phyloP scores from a whole-genome alignment of 1,284 basidiomycete species.

The Fomitopsis palustris region DNA sequence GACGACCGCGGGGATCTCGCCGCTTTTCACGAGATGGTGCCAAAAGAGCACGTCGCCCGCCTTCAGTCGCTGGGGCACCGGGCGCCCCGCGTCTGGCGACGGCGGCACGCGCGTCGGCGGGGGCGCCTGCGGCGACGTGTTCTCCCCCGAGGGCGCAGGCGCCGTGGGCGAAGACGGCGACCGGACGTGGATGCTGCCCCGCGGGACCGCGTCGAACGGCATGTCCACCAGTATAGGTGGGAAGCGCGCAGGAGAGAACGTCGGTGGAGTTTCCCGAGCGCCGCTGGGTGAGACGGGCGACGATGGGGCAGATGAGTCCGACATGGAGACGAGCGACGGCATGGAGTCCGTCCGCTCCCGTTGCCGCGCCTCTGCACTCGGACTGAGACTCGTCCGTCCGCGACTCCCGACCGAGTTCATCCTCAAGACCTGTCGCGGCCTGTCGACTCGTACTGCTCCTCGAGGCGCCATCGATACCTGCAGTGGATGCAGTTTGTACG shows the following conservation, averaged over 20 bases:
- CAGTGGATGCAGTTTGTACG: constrained; percentile 36
- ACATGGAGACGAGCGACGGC: background rate
- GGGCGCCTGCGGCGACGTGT: background rate
- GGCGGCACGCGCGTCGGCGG: background rate
- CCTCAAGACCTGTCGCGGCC: background rate
- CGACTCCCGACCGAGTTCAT: background rate
- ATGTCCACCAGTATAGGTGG: background rate
- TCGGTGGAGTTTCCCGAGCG: background rate
- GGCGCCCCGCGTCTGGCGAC: background rate
- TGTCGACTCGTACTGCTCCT: background rate
- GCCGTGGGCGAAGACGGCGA: background rate
- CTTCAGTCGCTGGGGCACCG: constrained; percentile 33
- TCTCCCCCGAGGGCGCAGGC: background rate
- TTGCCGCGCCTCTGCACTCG: background rate
- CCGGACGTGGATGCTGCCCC: background rate
- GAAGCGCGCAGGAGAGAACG: background rate
- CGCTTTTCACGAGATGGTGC: constrained; percentile 71
- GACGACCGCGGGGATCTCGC: constrained; percentile 67
- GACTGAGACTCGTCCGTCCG: constrained; percentile 5
- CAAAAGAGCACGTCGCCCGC: constrained; percentile 73
- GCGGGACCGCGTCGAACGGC: background rate
- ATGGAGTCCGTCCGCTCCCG: background rate
- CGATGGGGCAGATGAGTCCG: background rate
- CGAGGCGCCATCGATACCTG: constrained; percentile 13
- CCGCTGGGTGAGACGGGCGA: background rate